phyloP scores from a whole-genome alignment of 2,329 filamentous ascomycete species.

The Colletotrichum chrysophilum region DNA sequence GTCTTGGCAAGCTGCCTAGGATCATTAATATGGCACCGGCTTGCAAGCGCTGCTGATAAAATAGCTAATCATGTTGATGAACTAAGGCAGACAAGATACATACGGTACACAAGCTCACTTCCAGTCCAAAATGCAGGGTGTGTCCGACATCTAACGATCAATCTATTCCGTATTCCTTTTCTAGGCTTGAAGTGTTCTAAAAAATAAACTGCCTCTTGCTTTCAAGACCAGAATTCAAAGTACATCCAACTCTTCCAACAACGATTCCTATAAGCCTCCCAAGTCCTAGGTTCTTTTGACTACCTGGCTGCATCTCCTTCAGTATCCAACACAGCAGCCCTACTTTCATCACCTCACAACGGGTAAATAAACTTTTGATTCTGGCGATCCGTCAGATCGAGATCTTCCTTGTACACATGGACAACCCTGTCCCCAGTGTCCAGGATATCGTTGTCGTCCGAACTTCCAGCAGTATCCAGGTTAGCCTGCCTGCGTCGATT shows the following conservation, averaged over 20 bases:
- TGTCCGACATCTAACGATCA: not conserved
- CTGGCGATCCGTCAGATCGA: not conserved
- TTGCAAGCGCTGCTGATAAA: not conserved
- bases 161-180: not conserved
- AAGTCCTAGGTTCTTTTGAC: not conserved
- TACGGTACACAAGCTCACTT: not conserved
- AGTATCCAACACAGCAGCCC: not conserved
- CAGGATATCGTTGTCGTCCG: not conserved
- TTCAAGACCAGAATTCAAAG: not conserved
- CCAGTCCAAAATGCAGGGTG: not conserved
- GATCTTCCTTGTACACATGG: not conserved
- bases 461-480: not conserved
- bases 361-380: not conserved
- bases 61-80: not conserved
- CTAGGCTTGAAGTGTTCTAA: not conserved
- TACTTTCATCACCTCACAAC: not conserved
- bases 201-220: not conserved
- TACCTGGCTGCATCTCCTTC: not conserved
- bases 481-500: conserved; percentile 19
- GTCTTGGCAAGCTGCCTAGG: not conserved
- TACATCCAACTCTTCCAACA: not conserved
- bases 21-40: not conserved
- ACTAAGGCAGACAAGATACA: not conserved
- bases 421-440: not conserved
- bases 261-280: not conserved